Evolutionary conservation across 495 filamentous ascomycete species (phyloP).

Genomic region (Talaromyces nanjingensis): DNA sequence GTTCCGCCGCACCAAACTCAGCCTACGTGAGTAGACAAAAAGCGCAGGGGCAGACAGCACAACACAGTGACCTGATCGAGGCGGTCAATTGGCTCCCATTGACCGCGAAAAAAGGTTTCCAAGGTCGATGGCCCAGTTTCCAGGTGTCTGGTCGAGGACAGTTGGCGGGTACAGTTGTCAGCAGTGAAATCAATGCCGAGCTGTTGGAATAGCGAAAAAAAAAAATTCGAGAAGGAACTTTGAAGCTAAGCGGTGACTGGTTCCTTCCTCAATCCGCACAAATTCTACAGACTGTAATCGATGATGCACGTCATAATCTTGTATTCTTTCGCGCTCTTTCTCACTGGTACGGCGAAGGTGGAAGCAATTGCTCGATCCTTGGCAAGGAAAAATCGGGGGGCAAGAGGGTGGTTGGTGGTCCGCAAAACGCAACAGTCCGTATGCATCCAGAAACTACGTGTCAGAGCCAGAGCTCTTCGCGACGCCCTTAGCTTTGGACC

Average conservation of each 20-base stretch:
- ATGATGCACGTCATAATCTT: constrained; percentile 11
- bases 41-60: background rate
- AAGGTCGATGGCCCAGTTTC: background rate
- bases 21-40: constrained; percentile 3
- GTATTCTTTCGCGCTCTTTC: background rate
- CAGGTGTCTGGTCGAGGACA: constrained; percentile 2
- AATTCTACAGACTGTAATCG: background rate
- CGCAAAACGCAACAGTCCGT: constrained; percentile 2
- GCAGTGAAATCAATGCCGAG: background rate
- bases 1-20: background rate
- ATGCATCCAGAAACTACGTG: constrained; percentile 11
- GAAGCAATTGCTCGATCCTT: constrained; percentile 1
- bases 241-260: background rate
- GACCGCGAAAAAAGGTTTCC: constrained; percentile 1
- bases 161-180: background rate
- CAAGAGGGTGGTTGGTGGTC: constrained; percentile 6
- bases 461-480: constrained; percentile 10
- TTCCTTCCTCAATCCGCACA: background rate
- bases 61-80: background rate
- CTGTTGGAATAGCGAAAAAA: constrained; percentile 4
- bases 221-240: background rate
- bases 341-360: constrained; percentile 1
- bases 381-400: constrained; percentile 7
- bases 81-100: constrained; percentile 10
- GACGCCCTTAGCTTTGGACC: background rate